A percentile compares a stretch with the other conserved stretches of the same genome.
Evolutionary conservation across 2,329 filamentous ascomycete species (phyloP).

Genomic region (Ophiocordyceps camponoti-rufipedis): DNA sequence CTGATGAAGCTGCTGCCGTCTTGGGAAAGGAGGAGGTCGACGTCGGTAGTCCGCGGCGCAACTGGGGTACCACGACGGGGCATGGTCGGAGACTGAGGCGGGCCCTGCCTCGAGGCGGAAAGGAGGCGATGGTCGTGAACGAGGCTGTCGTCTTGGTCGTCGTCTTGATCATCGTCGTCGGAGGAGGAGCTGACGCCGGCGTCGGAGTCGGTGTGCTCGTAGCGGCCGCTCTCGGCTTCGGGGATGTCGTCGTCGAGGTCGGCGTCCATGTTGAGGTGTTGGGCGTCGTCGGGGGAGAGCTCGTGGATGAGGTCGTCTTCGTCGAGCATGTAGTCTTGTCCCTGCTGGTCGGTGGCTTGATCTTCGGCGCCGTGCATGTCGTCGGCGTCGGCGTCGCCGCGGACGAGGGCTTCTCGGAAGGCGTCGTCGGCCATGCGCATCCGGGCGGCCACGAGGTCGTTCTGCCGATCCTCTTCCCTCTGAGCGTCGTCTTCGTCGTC

Average conservation of each 20-base stretch:
- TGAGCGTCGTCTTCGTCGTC: slow-evolving; percentile 23
- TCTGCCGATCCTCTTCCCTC: slow-evolving; percentile 24
- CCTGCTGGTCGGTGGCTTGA: slow-evolving; percentile 31
- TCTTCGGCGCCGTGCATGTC: slow-evolving; percentile 35
- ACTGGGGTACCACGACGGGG: slow-evolving; percentile 9
- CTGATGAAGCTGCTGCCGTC: slow-evolving; percentile 38
- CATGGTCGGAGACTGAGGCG: slow-evolving; percentile 20
- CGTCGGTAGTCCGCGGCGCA: slow-evolving; percentile 21
- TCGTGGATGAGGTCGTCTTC: slow-evolving; percentile 37
- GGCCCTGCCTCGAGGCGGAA: slow-evolving; percentile 19
- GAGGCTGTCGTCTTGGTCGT: slow-evolving; percentile 5
- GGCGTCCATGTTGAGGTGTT: slow-evolving; percentile 36
- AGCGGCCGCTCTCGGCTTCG: slow-evolving; percentile 43
- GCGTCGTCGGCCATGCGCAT: slow-evolving; percentile 42
- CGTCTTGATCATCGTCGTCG: slow-evolving; percentile 17
- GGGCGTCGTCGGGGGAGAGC: slow-evolving; percentile 11
- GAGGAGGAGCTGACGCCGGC: slow-evolving; percentile 37
- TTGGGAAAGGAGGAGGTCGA: slow-evolving; percentile 37
- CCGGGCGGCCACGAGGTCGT: slow-evolving; percentile 28
- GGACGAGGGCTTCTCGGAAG: slow-evolving; percentile 38
- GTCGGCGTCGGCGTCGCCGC: slow-evolving; percentile 27
- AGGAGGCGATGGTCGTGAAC: slow-evolving; percentile 13
- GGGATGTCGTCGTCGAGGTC: slow-evolving; percentile 56
- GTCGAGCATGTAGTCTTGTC: slow-evolving; percentile 39
- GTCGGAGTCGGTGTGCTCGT: slow-evolving; percentile 66